Conservation (phyloP, 2,329 filamentous ascomycete species). For the Arachnomyces sp. region DNA sequence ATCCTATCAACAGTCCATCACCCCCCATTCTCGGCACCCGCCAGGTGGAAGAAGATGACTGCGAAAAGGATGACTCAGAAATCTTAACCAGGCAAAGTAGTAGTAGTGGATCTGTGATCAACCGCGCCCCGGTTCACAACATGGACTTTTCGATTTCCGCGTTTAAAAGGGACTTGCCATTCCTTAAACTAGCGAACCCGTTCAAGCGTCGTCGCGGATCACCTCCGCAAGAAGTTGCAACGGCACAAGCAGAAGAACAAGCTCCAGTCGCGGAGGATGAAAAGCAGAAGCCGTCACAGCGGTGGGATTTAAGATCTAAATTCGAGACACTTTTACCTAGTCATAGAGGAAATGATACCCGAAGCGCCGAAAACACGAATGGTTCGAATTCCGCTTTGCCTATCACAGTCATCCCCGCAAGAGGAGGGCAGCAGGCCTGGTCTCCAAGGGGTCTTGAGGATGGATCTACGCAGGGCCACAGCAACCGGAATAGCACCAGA, state of each 20-base stretch:
- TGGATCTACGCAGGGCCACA: constrained; percentile 16
- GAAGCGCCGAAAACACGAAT: constrained; percentile 29
- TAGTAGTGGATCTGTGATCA: constrained; percentile 17
- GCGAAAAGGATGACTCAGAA: constrained; percentile 20
- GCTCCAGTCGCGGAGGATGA: constrained; percentile 11
- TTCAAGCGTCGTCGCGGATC: constrained; percentile 53
- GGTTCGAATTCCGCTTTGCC: constrained; percentile 39
- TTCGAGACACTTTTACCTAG: constrained; percentile 43
- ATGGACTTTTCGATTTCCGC: constrained; percentile 25
- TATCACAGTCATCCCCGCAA: constrained; percentile 55
- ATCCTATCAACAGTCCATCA: constrained; percentile 45
- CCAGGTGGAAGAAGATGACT: constrained; percentile 24
- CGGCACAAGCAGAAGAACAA: constrained; percentile 43
- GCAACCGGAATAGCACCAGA: constrained; percentile 5
- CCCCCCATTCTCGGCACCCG: constrained; percentile 32
- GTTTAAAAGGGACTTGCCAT: constrained; percentile 29
- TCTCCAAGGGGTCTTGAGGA: constrained; percentile 36
- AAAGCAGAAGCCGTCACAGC: constrained; percentile 27
- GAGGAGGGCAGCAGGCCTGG: constrained; percentile 48
- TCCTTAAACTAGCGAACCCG: constrained; percentile 48
- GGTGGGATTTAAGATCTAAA: constrained; percentile 38
- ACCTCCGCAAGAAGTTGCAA: constrained; percentile 53
- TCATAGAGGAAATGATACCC: constrained; percentile 39
- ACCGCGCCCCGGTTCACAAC: constrained; percentile 17
- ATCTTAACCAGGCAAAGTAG: constrained; percentile 7